These are phyloP conservation scores for Chrysophaeum taylorii DNA, from an alignment of 352 stramenopile species.

Conservation along the genomic window DNA sequence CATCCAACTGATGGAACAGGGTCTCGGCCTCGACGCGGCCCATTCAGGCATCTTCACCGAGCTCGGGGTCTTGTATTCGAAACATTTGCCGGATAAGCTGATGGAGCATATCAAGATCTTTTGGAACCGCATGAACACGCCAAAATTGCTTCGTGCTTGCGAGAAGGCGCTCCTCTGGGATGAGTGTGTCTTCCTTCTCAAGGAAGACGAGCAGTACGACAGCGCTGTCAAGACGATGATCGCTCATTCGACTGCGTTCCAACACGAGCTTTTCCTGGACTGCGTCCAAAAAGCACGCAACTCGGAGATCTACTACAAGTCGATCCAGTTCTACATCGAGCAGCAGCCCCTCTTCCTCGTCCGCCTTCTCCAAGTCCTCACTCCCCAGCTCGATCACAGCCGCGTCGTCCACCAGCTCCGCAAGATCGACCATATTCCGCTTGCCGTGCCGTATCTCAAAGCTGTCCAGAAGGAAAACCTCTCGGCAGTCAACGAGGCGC, in stretches of 20 bases:
- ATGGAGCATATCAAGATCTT: slow-evolving; percentile 99
- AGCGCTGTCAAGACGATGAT: slow-evolving; percentile 98
- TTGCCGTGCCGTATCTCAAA: slow-evolving; percentile 95
- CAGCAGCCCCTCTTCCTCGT: slow-evolving; percentile 92
- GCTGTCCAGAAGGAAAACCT: slow-evolving; percentile 97
- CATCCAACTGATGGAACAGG: slow-evolving; percentile 95
- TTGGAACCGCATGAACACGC: slow-evolving; percentile 96
- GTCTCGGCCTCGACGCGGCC: slow-evolving; percentile 92
- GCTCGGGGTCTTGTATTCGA: slow-evolving; percentile 97
- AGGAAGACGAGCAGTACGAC: slow-evolving; percentile 98
- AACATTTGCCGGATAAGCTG: slow-evolving; percentile 95
- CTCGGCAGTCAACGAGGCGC: slow-evolving; percentile 94
- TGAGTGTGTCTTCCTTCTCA: slow-evolving; percentile 97
- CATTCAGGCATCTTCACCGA: slow-evolving; percentile 99
- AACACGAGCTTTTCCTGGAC: slow-evolving; percentile 97
- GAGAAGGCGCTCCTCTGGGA: slow-evolving; percentile 96
- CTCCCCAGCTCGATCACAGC: slow-evolving; percentile 94
- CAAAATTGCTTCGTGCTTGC: slow-evolving; percentile 87
- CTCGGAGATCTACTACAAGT: slow-evolving; percentile 99
- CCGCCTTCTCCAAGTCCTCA: slow-evolving; percentile 91
- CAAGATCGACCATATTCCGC: slow-evolving; percentile 88
- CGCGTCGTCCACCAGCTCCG: slow-evolving; percentile 95
- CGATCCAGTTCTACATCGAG: slow-evolving; percentile 96
- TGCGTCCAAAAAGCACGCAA: slow-evolving; percentile 98
- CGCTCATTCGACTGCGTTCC: slow-evolving; percentile 87